phyloP scores from a whole-genome alignment of 2,329 filamentous ascomycete species.

The Drechmeria coniospora region DNA sequence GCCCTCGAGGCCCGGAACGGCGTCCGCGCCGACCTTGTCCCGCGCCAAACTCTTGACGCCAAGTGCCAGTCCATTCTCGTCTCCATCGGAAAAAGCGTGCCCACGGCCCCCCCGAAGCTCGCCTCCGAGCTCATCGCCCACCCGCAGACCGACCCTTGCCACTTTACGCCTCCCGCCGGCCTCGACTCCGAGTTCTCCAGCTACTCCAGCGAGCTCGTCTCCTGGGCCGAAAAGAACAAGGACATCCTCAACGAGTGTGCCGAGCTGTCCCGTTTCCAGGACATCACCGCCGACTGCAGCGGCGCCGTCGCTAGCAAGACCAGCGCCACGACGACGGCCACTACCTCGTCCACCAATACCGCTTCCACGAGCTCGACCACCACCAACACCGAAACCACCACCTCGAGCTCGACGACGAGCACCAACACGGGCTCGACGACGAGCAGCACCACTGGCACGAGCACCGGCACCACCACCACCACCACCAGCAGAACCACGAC shows the following conservation, averaged over 20 bases:
- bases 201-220: conserved; percentile 15
- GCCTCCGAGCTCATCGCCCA: conserved; percentile 9
- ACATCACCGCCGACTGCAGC: conserved; percentile 1
- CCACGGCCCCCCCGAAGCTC: conserved; percentile 16
- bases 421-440: too few relatives aligned
- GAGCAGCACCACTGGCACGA: conserved; percentile 2
- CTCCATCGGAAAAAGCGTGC: too few relatives aligned
- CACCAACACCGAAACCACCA: too few relatives aligned
- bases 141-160: conserved; percentile 16
- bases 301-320: conserved; percentile 4
- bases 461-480: conserved; percentile 4
- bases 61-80: too few relatives aligned
- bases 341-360: conserved; percentile 1
- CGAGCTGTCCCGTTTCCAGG: neutral
- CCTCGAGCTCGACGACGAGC: too few relatives aligned
- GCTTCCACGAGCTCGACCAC: too few relatives aligned
- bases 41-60: too few relatives aligned
- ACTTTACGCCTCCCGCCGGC: conserved; percentile 14
- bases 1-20: too few relatives aligned
- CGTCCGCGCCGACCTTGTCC: too few relatives aligned
- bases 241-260: conserved; percentile 15
- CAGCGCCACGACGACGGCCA: conserved; percentile 3
- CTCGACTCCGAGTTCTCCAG: conserved; percentile 15
- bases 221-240: conserved; percentile 16
- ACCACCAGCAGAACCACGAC: conserved; percentile 2